These are phyloP conservation scores for Ustilago bromivora DNA, from an alignment of 1,284 basidiomycete genomes.

Conservation along the genomic window DNA sequence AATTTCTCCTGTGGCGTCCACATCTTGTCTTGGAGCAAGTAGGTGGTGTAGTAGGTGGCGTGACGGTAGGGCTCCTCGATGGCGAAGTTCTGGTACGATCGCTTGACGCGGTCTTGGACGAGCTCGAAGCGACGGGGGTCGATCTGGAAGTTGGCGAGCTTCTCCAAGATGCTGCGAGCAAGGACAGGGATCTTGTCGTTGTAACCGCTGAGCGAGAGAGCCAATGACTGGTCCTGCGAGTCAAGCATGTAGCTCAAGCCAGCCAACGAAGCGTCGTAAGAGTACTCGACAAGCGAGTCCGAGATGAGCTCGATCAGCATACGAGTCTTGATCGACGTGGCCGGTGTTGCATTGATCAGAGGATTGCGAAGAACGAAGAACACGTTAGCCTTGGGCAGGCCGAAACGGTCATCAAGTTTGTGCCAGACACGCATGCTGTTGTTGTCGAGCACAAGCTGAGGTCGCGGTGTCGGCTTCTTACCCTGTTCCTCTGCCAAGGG, in stretches of 20 bases:
- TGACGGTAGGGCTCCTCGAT: conserved; percentile 85
- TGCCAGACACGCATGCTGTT: conserved; percentile 66
- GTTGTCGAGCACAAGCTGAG: conserved; percentile 60
- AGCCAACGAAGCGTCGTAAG: conserved; percentile 93
- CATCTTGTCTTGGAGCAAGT: conserved; percentile 78
- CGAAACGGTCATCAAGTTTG: conserved; percentile 69
- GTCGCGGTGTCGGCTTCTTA: conserved; percentile 59
- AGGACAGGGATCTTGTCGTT: conserved; percentile 92
- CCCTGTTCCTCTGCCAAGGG: conserved; percentile 38
- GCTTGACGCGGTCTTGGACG: conserved; percentile 81
- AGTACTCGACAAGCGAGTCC: conserved; percentile 88
- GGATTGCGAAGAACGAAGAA: conserved; percentile 67
- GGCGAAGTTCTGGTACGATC: conserved; percentile 78
- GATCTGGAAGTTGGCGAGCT: conserved; percentile 78
- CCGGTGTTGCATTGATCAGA: conserved; percentile 67
- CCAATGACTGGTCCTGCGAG: conserved; percentile 78
- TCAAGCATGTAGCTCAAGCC: conserved; percentile 84
- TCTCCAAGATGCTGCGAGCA: conserved; percentile 80
- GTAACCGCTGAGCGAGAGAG: conserved; percentile 83
- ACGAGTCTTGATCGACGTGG: conserved; percentile 72
- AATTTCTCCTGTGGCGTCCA: conserved; percentile 88
- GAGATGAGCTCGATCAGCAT: conserved; percentile 88
- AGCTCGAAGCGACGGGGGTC: conserved; percentile 81
- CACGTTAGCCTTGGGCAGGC: conserved; percentile 68
- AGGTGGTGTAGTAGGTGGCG: conserved; percentile 81